Conservation (phyloP, 768 basidiomycete genomes). For the Lactifluus rugatus region DNA sequence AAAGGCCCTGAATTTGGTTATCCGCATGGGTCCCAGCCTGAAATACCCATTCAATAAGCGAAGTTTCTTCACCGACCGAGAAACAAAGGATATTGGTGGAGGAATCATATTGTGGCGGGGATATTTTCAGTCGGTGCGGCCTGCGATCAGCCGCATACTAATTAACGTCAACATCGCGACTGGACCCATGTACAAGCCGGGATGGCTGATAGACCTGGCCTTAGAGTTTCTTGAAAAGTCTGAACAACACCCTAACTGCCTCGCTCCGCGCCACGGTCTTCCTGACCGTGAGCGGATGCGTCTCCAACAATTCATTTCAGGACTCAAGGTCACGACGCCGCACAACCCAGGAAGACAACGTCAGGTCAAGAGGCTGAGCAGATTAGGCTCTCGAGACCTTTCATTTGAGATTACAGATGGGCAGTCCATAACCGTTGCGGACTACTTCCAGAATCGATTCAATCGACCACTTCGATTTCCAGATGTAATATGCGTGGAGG, state of each 20-base stretch:
- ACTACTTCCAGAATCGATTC: conserved; percentile 46
- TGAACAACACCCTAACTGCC: conserved; percentile 22
- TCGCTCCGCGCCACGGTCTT: conserved; percentile 34
- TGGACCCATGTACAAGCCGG: conserved; percentile 63
- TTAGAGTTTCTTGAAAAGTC: conserved; percentile 40
- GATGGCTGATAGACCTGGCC: conserved; percentile 47
- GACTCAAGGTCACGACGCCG: conserved; percentile 39
- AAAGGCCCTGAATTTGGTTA: conserved; percentile 63
- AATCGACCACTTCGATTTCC: conserved; percentile 51
- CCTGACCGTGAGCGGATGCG: conserved; percentile 41
- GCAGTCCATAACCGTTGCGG: conserved; percentile 42
- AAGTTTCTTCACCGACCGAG: conserved; percentile 60
- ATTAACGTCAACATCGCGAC: conserved; percentile 73
- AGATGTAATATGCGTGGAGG: conserved; percentile 61
- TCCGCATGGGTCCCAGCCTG: conserved; percentile 62
- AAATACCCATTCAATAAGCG: conserved; percentile 64
- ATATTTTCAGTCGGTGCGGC: conserved; percentile 71
- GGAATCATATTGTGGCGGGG: conserved; percentile 71
- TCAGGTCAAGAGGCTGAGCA: conserved; percentile 50
- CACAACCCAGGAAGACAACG: conserved; percentile 31
- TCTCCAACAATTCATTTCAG: conserved; percentile 47
- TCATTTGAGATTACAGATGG: conserved; percentile 52
- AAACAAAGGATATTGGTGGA: conserved; percentile 41
- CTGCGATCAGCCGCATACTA: conserved; percentile 49
- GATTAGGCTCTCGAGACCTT: conserved; percentile 40